Conservation (phyloP, 176 grass and related monocot species). For the Oryza nivara region DNA sequence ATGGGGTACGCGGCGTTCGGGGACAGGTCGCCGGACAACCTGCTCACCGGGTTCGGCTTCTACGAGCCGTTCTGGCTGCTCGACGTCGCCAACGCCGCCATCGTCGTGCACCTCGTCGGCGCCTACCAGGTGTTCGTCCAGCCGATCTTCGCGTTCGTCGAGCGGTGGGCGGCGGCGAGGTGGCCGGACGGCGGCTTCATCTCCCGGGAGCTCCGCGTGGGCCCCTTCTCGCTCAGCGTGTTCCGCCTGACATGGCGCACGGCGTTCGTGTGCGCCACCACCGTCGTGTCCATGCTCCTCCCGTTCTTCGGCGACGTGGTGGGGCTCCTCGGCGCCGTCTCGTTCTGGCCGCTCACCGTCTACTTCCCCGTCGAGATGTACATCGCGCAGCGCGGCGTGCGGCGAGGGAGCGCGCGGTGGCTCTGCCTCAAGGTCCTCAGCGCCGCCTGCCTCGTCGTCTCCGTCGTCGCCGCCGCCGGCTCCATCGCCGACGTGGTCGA, state of each 20-base stretch:
- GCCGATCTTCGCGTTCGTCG: conserved; percentile 84
- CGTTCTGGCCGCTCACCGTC: conserved; percentile 75
- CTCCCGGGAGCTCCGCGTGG: conserved; percentile 18
- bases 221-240: conserved; percentile 32
- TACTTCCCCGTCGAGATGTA: conserved; percentile 81
- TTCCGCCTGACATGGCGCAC: conserved; percentile 70
- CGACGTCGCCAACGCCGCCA: conserved; percentile 85
- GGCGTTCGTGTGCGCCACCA: conserved; percentile 57
- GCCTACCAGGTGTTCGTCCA: conserved; percentile 86
- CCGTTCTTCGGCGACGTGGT: conserved; percentile 79
- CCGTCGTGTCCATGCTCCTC: conserved; percentile 65
- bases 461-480: conserved; percentile 46
- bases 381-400: conserved; percentile 54
- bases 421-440: conserved; percentile 62
- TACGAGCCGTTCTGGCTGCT: conserved; percentile 94
- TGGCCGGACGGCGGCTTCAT: conserved; percentile 77
- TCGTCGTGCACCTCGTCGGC: conserved; percentile 81
- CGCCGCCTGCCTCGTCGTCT: conserved; percentile 56
- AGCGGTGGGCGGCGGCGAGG: conserved; percentile 48
- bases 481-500: conserved; percentile 63
- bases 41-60: conserved; percentile 90
- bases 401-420: conserved; percentile 45
- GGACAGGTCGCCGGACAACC: conserved; percentile 75
- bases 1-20: conserved; percentile 93
- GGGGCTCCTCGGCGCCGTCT: conserved; percentile 61